Base-by-base conservation (phyloP, 192 early-diverging fungal species). In the Coemansia sp. region DNA sequence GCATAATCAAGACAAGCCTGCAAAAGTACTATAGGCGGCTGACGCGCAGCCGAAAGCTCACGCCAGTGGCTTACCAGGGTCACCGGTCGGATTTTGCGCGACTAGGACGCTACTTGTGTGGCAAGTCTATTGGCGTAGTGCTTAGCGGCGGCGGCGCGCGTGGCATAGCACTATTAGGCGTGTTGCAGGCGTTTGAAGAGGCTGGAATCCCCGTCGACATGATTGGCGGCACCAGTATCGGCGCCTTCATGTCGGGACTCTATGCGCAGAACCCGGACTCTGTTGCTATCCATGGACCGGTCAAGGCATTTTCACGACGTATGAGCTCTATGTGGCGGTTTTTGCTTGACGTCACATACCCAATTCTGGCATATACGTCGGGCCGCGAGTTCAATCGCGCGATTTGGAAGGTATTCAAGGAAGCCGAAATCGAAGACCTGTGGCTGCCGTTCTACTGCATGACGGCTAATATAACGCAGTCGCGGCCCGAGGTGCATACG, bases 181-280 rank as follows among this genome's bases (percentile, higher is more conserved):
- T 98, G 39, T 93, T 99, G 70, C 87, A 88, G 40, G 95, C 96
- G 0, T 85, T 99, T 36, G 96, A 99, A 73, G 98, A 99, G 71
- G 95, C 94, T 4, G 98, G 98, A 0, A 93, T 99, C 39, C 96
- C 96, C 2, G 89, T 99, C 33, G 98, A 99, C 77, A 96, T 98
- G 84, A 85, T 99, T 53, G 96, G 98, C 31, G 98, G 98, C n/a
- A 97, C 96, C 0, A 93, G 91, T 61, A 98, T 98, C 68, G 98
- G 98, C 11, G 87, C 92, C n/a, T 94, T 98, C 72, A 92, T 98
- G 61, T 91, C 92, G 21, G 98, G 96, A 0, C 85, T 99, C 17
- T 97, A 98, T 66, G 95, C 96, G 14, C 83, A 90, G 36, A 91
- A 93, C 42, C 87, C 91, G 27, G 94, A 98, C 74, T 88, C 91